A percentile compares a stretch with the other conserved stretches of the same genome.
These are phyloP conservation scores for Adansonia gregorii DNA, from an alignment of 441 rosid genomes.

Conservation along the genomic window DNA sequence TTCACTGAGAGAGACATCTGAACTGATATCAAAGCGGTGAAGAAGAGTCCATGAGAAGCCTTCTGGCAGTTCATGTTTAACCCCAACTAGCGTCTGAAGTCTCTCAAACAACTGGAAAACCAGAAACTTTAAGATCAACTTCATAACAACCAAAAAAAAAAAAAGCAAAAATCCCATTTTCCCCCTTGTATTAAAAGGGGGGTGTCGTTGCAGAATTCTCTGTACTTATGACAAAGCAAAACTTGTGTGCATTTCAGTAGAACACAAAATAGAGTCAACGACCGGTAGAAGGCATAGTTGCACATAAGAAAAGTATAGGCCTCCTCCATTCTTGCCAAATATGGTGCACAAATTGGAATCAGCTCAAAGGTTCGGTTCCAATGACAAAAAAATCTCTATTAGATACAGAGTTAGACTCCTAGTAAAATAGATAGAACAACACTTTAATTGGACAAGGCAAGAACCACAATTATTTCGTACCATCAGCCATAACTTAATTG, in stretches of 20 bases:
- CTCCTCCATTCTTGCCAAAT: neutral
- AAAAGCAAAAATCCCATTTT: neutral
- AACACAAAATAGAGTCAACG: neutral
- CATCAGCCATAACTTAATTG: neutral
- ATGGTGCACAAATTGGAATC: neutral
- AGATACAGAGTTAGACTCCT: conserved; percentile 1
- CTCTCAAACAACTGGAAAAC: conserved; percentile 60
- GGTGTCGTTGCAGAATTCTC: neutral
- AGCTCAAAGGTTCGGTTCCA: neutral
- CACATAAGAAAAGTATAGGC: neutral
- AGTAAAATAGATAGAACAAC: neutral
- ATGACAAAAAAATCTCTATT: neutral
- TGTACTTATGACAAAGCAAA: neutral
- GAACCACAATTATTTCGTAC: conserved; percentile 12
- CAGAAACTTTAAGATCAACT: conserved; percentile 24
- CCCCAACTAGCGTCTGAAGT: conserved; percentile 72
- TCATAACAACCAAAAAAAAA: neutral
- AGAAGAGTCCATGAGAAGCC: conserved; percentile 87
- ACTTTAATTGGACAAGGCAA: neutral
- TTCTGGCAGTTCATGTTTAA: conserved; percentile 73
- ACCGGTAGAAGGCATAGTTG: neutral
- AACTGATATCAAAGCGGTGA: conserved; percentile 63
- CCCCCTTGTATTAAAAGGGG: neutral
- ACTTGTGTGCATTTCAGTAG: neutral
- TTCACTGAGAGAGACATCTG: conserved; percentile 56